phyloP scores from a whole-genome alignment of 306 rosid species.

The Gastrolobium bilobum region DNA sequence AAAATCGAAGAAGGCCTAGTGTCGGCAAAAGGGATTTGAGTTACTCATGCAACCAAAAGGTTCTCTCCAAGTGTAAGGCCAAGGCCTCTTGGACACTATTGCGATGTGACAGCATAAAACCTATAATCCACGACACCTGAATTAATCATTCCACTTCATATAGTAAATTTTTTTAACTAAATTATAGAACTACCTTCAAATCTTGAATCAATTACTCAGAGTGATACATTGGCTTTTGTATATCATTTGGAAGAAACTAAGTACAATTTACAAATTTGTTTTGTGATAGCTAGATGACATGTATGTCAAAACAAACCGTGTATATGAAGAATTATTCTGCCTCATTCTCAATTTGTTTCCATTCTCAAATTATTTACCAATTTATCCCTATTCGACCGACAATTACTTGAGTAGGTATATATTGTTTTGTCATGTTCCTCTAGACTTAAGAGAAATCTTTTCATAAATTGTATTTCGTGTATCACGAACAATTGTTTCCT shows the following conservation, averaged over 20 bases:
- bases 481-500: conserved; percentile 34
- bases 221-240: background rate
- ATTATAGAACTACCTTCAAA: background rate
- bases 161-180: background rate
- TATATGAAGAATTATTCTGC: too few relatives aligned
- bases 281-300: too few relatives aligned
- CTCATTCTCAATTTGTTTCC: too few relatives aligned
- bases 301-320: too few relatives aligned
- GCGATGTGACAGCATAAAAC: background rate
- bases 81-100: background rate
- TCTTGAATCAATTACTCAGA: background rate
- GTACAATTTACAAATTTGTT: too few relatives aligned
- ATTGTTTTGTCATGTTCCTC: background rate
- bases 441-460: conserved; percentile 6
- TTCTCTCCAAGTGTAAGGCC: conserved; percentile 33
- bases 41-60: conserved; percentile 1
- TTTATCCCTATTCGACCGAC: too few relatives aligned
- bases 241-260: background rate
- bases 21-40: conserved; percentile 33
- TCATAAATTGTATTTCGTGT: conserved; percentile 23
- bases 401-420: too few relatives aligned
- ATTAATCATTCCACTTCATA: background rate
- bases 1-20: background rate
- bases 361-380: too few relatives aligned
- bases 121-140: background rate